A percentile compares a stretch with the other conserved stretches of the same genome.
Evolutionary conservation across 108 stramenopile species (phyloP).

Genomic region (Pseudonitzschia multiseries): DNA sequence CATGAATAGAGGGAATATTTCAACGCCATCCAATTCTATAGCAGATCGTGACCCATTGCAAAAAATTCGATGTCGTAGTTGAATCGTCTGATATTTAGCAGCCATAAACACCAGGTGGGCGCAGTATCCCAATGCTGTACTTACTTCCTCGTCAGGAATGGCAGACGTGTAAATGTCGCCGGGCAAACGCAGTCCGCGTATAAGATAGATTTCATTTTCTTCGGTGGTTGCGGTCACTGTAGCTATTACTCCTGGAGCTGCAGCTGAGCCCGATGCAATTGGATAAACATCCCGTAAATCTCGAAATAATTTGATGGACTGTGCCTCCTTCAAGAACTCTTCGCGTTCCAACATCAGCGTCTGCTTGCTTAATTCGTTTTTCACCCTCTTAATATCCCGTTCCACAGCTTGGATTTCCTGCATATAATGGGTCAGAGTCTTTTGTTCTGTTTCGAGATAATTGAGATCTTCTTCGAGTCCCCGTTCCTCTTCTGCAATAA

Average conservation of each 20-base stretch:
- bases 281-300: constrained; percentile 49
- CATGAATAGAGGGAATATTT: constrained; percentile 62
- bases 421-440: not conserved
- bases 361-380: constrained; percentile 16
- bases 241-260: not conserved
- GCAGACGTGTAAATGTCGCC: constrained; percentile 55
- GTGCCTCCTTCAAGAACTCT: constrained; percentile 30
- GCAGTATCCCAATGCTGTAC: constrained; percentile 79
- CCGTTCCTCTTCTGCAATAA: constrained; percentile 20
- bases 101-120: constrained; percentile 74
- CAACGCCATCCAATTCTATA: constrained; percentile 40
- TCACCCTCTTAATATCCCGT: constrained; percentile 10
- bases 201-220: constrained; percentile 19
- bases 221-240: not conserved
- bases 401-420: constrained; percentile 20
- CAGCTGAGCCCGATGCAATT: constrained; percentile 25
- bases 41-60: constrained; percentile 85
- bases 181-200: constrained; percentile 53
- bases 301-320: constrained; percentile 39
- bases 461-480: constrained; percentile 9
- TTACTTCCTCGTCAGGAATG: constrained; percentile 77
- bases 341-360: constrained; percentile 6
- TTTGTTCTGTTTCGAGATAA: constrained; percentile 19
- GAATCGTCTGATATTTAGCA: constrained; percentile 78
- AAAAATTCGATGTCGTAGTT: constrained; percentile 74